phyloP scores from a whole-genome alignment of 768 basidiomycete species.

The Suillus discolor region DNA sequence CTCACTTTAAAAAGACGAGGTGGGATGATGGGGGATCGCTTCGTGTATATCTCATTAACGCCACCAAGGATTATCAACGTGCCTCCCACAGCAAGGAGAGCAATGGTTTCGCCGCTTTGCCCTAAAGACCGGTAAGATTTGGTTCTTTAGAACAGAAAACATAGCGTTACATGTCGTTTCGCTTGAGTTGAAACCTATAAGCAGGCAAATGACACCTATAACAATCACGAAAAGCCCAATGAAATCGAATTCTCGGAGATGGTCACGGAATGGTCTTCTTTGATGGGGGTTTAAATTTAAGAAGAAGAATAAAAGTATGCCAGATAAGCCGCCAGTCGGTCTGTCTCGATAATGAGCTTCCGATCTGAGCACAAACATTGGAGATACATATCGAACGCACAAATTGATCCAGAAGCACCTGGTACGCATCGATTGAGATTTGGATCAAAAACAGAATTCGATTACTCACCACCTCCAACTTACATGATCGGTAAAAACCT shows the following conservation, averaged over 20 bases:
- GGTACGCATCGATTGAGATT: constrained; percentile 6
- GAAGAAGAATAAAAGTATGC: constrained; percentile 33
- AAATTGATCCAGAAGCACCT: constrained; percentile 42
- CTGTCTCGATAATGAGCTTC: constrained; percentile 18
- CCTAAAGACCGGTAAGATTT: constrained; percentile 24
- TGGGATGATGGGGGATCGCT: constrained; percentile 40
- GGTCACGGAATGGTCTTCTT: constrained; percentile 30
- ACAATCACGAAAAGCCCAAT: constrained; percentile 38
- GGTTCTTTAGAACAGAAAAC: not conserved
- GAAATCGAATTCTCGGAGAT: constrained; percentile 42
- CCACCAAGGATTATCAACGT: constrained; percentile 30
- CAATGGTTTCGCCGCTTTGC: constrained; percentile 35
- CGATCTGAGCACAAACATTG: not conserved
- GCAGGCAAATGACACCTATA: constrained; percentile 37
- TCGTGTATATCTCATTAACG: constrained; percentile 39
- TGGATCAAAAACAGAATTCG: not conserved
- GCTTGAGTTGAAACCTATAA: constrained; percentile 42
- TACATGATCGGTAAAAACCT: constrained; percentile 38
- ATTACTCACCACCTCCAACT: constrained; percentile 42
- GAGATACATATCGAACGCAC: constrained; percentile 17
- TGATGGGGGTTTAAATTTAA: constrained; percentile 39
- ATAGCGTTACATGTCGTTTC: constrained; percentile 32
- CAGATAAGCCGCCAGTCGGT: constrained; percentile 39
- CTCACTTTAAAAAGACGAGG: constrained; percentile 39
- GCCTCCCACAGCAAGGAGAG: constrained; percentile 36